Base-by-base conservation (phyloP, 345 rosid species). In the Clarkia xantiana region DNA sequence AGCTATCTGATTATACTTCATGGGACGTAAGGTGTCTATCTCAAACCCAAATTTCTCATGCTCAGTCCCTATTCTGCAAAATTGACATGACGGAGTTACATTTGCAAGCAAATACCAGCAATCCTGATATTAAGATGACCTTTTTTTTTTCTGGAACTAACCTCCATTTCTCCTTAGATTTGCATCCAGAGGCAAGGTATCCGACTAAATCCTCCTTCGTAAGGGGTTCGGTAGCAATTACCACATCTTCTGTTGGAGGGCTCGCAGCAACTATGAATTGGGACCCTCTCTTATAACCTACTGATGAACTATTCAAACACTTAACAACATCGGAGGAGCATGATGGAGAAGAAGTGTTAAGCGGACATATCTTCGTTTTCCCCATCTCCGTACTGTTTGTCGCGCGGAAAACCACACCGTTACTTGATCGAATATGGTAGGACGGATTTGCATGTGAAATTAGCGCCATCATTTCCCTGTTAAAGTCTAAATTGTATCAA, bases 21-120 rank as follows among this genome's bases (percentile, higher is more conserved):
- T 86, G 45, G 97, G 96, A 10, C 66, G 73, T 55, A 86, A 54
- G 22, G 82, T 79, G 62, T 71, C 73, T 54, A 75, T 62, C 67
- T 86, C 91, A 60, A 86, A 90, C 59, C 97, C 96, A 73, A 86
- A 90, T 67, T 90, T 90, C 82, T 90, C 97, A 44, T 90, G 97
- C 56, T 90, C 97, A 14, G 96, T 86, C 44, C 97, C 97, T 72
- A 90, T 90, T 70, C 97, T 90, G 91, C 16, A 60, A 65, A 51
- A 51, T n/a, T 16, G 15, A 16, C 1, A 14, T 43, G 62, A 60
- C 1, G 56, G 40, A 11, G 39, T 44, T 16, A 18, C 47, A 44
- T 44, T 18, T 16, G 17, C 18, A 10, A 44, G 47, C 11, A 9
- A 13, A 10, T 44, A 18, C 14, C 11, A 44, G 11, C 6, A 44